Conservation (phyloP, 192 early-diverging fungal species). For the Coemansia sp. region DNA sequence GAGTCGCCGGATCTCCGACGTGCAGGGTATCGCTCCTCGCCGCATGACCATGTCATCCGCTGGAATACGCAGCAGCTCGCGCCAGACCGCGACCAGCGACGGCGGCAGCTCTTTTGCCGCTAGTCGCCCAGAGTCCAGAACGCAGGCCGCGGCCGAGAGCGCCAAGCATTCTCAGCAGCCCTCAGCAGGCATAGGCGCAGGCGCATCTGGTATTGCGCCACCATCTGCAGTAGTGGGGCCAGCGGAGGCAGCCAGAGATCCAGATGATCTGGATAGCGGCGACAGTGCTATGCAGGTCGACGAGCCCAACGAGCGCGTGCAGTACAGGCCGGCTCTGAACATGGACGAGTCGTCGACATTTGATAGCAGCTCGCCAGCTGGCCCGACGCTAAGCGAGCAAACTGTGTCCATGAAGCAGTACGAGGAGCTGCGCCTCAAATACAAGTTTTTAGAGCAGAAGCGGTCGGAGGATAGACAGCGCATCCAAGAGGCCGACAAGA, state of each 20-base stretch:
- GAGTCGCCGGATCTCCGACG: constrained; percentile 7
- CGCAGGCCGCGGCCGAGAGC: neutral
- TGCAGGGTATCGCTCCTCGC: constrained; percentile 10
- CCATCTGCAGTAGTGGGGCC: no score
- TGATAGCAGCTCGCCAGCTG: neutral
- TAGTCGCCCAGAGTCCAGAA: neutral
- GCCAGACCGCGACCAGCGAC: constrained; percentile 21
- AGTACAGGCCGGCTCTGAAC: constrained; percentile 37
- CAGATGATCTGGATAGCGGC: neutral
- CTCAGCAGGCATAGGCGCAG: no score
- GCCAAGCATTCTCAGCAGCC: neutral
- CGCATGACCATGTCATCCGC: constrained; percentile 26
- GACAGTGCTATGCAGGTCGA: constrained; percentile 10
- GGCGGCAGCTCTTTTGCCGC: constrained; percentile 11
- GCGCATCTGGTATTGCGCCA: neutral
- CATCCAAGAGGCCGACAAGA: constrained; percentile 67
- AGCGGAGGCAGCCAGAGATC: neutral
- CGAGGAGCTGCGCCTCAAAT: constrained; percentile 76
- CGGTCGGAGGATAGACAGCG: constrained; percentile 76
- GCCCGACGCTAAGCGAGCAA: constrained; percentile 16
- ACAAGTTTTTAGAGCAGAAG: constrained; percentile 74
- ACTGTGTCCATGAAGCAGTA: constrained; percentile 66
- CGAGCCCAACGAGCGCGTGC: constrained; percentile 18
- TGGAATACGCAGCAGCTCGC: constrained; percentile 24
- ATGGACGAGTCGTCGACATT: constrained; percentile 38